Evolutionary conservation across 352 stramenopile genomes (phyloP), one percentile per base, ranked within the genome.

Genomic region (Elongisporangium anandrum): DNA sequence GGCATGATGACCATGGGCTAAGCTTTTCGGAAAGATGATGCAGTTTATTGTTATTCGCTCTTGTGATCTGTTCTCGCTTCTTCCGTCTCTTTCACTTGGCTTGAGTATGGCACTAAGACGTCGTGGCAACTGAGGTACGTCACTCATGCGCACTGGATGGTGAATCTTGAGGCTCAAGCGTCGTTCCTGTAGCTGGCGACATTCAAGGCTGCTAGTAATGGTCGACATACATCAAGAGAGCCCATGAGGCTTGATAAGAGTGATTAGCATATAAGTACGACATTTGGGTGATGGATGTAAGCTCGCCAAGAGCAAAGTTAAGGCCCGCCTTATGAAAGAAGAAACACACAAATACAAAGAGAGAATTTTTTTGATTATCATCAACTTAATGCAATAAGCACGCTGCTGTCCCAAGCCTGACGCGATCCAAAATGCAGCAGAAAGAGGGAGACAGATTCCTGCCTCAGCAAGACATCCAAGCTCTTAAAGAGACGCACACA

Each of bases 1-100:
- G 34, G 34, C 34, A 77, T 79, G 73, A 58, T 81, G 63, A 79
- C 73, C 23, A 75, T 68, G 63, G 75, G 70, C 22, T 79, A 61
- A 79, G 45, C 45, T 4, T 23, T 23, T 24, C 17, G 6, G 12
- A 15, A 60, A 21, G 54, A 21, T 45, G 41, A 60, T 52, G 48
- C 48, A 52, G 34, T 45, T 45, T 45, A 45, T 45, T 45, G 34
- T 45, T 45, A 45, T 45, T 45, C 34, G 34, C n/a, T n/a, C n/a
- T n/a, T n/a, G n/a, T n/a, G n/a, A n/a, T 45, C 34, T 34, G 4
- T 34, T 34, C 4, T 34, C 24, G 24, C 24, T 38, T 38, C 17
- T 10, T 52, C 10, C 51, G 38, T 59, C 51, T 54, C n/a, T 15
- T 48, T 52, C 53, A 38, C 13, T 45, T 45, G 13, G 9, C 10